Evolutionary conservation across 345 rosid species (phyloP).

Genomic region (Mangifera indica): DNA sequence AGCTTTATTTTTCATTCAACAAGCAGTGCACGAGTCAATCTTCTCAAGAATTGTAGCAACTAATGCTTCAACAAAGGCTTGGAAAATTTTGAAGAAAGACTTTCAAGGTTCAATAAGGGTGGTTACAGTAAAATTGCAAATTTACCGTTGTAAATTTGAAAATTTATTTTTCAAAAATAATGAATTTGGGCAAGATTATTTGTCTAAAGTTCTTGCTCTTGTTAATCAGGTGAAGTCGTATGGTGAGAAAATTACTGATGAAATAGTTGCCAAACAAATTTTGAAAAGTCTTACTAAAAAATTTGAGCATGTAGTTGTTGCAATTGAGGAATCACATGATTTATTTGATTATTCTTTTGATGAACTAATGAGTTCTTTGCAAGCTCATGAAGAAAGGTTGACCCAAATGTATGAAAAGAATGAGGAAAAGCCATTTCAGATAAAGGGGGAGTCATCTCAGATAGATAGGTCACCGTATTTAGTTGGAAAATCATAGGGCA

Average conservation of each 20-base stretch:
- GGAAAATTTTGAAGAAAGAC: background rate
- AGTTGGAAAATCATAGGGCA: background rate
- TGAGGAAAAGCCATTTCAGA: constrained; percentile 4
- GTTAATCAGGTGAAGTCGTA: constrained; percentile 1
- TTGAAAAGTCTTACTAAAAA: constrained; percentile 1
- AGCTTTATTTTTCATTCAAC: constrained; percentile 8
- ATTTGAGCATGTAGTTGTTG: constrained; percentile 15
- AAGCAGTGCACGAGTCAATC: background rate
- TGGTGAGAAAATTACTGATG: background rate
- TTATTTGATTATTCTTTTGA: background rate
- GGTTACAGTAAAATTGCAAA: background rate
- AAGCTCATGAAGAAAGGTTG: constrained; percentile 3
- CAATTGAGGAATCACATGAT: constrained; percentile 8
- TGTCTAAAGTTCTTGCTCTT: background rate
- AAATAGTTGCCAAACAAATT: constrained; percentile 9
- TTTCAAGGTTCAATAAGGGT: background rate
- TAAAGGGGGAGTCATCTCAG: background rate
- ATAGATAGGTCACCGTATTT: background rate
- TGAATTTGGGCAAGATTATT: background rate
- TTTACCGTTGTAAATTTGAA: background rate
- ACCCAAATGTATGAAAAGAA: background rate
- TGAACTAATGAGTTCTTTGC: constrained; percentile 8
- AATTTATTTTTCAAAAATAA: background rate
- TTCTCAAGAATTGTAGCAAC: background rate
- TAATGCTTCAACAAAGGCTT: background rate